A percentile compares a stretch with the other conserved stretches of the same genome.
These are phyloP conservation scores for Cryptomeria japonica DNA, from an alignment of 75 land plant genomes.

Conservation along the genomic window DNA sequence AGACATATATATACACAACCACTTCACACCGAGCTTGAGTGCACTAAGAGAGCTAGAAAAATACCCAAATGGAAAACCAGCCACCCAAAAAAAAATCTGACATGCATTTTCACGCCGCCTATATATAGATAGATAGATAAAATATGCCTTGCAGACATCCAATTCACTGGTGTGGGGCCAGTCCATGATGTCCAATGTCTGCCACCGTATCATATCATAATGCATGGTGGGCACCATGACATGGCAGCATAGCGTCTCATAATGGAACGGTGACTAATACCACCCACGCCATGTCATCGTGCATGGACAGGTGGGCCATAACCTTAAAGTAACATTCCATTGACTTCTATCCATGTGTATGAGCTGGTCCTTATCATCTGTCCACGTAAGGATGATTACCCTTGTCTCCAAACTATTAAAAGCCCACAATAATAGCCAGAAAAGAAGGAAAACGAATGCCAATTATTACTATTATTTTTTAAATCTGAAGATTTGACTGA, in stretches of 20 bases:
- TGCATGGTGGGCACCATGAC: background rate
- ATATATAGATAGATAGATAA: too few relatives aligned
- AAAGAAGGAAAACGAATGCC: background rate
- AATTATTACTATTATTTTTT: background rate
- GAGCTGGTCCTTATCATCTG: background rate
- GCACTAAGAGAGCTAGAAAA: too few relatives aligned
- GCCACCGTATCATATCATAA: background rate
- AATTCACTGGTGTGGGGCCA: too few relatives aligned
- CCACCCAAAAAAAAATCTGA: too few relatives aligned
- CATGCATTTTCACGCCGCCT: too few relatives aligned
- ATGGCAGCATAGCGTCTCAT: too few relatives aligned
- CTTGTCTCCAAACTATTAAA: background rate
- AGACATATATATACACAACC: too few relatives aligned
- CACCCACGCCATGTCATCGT: background rate
- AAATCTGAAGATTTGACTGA: background rate
- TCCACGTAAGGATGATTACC: background rate
- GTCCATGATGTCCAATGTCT: background rate
- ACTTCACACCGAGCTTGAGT: too few relatives aligned
- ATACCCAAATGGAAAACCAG: too few relatives aligned
- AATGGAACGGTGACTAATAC: too few relatives aligned
- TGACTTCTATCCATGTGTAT: background rate
- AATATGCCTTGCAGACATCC: too few relatives aligned
- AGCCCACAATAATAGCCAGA: background rate
- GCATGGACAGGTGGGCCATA: background rate
- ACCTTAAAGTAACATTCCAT: background rate